Conservation (phyloP, 805 yeast genomes). For the Kluyveromyces aestuarii region DNA sequence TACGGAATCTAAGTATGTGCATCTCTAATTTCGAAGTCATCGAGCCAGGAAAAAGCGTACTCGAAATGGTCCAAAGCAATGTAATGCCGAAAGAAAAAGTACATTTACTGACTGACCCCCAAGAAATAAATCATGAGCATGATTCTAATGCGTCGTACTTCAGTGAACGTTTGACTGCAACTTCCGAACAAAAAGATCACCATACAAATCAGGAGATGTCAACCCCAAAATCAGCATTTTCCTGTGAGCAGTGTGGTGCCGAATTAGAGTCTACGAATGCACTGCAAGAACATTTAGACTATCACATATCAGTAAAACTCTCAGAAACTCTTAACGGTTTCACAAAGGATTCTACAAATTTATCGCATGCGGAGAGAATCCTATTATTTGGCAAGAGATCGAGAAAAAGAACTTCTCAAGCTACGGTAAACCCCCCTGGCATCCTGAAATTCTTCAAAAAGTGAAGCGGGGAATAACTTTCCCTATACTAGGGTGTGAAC, state of each 20-base stretch:
- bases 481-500: too few relatives aligned
- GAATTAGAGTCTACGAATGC: constrained; percentile 10
- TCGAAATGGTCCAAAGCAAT: constrained; percentile 27
- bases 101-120: too few relatives aligned
- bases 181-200: too few relatives aligned
- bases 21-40: constrained; percentile 46
- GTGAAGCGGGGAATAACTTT: constrained; percentile 2
- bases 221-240: not conserved
- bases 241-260: constrained; percentile 16
- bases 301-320: constrained; percentile 42
- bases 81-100: constrained; percentile 2
- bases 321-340: constrained; percentile 36
- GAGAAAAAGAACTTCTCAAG: constrained; percentile 4
- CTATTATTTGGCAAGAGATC: constrained; percentile 12
- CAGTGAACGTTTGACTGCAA: too few relatives aligned
- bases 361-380: constrained; percentile 24
- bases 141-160: too few relatives aligned
- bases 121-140: too few relatives aligned
- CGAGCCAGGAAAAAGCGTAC: constrained; percentile 23
- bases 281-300: constrained; percentile 43
- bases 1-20: constrained; percentile 41
- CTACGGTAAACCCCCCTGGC: constrained; percentile 21
- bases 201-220: too few relatives aligned
- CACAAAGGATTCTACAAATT: constrained; percentile 14
- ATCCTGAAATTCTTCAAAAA: constrained; percentile 18